A percentile compares a stretch with the other conserved stretches of the same genome.
phyloP scores from a whole-genome alignment of 2,329 filamentous ascomycete species.

The Gnomoniopsis sp. region DNA sequence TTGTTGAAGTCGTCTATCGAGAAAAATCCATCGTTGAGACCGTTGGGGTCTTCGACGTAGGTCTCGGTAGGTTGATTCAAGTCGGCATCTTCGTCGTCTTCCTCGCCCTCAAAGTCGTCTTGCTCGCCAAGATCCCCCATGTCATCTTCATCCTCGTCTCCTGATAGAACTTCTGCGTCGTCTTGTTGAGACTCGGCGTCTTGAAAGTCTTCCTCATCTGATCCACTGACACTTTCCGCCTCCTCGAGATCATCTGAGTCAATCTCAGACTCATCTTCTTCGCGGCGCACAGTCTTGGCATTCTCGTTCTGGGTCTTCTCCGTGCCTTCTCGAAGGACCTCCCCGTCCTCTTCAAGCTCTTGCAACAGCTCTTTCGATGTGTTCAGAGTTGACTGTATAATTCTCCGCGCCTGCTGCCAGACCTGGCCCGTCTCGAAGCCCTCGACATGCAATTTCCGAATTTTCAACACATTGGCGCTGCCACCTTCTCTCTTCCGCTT shows the following conservation, averaged over 20 bases:
- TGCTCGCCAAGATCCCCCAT: conserved; percentile 28
- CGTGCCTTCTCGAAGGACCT: neutral
- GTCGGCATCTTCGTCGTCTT: conserved; percentile 38
- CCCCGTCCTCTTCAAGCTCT: conserved; percentile 43
- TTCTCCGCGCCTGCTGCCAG: conserved; percentile 87
- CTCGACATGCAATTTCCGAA: conserved; percentile 79
- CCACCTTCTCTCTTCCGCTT: conserved; percentile 70
- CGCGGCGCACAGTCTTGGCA: conserved; percentile 28
- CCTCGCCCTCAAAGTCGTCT: conserved; percentile 28
- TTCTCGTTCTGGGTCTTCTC: conserved; percentile 22
- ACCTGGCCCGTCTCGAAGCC: conserved; percentile 87
- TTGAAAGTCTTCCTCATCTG: conserved; percentile 31
- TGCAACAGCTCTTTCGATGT: conserved; percentile 45
- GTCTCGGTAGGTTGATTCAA: conserved; percentile 50
- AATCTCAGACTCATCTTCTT: conserved; percentile 37
- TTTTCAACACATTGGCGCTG: conserved; percentile 58
- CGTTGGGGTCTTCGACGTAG: conserved; percentile 70
- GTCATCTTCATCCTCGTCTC: conserved; percentile 28
- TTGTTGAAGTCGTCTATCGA: conserved; percentile 97
- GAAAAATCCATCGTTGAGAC: conserved; percentile 96
- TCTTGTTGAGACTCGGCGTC: conserved; percentile 27
- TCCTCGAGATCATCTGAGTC: conserved; percentile 18
- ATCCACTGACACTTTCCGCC: conserved; percentile 21
- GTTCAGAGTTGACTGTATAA: conserved; percentile 59
- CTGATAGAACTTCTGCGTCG: conserved; percentile 23